Base-by-base conservation (phyloP, 1,284 basidiomycete species). In the Malassezia equina region DNA sequence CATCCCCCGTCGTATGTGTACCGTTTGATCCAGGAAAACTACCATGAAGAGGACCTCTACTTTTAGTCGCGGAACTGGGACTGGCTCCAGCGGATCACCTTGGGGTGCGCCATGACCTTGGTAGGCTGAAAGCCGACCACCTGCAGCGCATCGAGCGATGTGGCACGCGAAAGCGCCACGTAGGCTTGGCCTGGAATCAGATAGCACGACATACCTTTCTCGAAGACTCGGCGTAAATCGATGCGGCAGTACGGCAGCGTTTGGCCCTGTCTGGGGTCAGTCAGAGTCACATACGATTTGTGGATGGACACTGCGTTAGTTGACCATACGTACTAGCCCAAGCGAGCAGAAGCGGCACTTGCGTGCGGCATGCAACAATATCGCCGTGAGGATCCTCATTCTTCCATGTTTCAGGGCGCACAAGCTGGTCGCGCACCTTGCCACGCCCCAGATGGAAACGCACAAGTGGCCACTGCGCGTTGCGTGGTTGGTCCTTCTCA, bases 151-250 rank as follows among this genome's bases (percentile, higher is more conserved):
- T 91, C 85, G 42, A 98, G 78, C 8, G 84, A 85, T 0, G 90
- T 94, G 2, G 94, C 94, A 29, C 94, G 88, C 21, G 90, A 94
- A 15, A 98, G 79, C 0, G 94, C 93, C 27, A 96, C 91, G 67
- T 98, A 96, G 31, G 90, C 90, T 79, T 90, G 89, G 29, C 68
- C 58, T 44, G 44, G 6, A 2, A 27, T 39, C 9, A 29, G 32
- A 15, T 24, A 21, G 51, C 31, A 25, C 31, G 32, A 29, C 45
- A 29, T 34, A 54, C 56, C 67, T 46, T 68, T 71, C 49, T 74
- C 71, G 44, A 74, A 74, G 1, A 70, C 64, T 21, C 60, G 60
- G 34, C 61, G 59, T 19, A 74, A 59, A 44, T 74, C 68, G 51
- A 74, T 67, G 43, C 62, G 62, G 62, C 65, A 69, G 56, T 62